Percentiles rank a stretch among this genome's conserved stretches.
Conservation (phyloP, 495 filamentous ascomycete species). For the Immersiella caudata region DNA sequence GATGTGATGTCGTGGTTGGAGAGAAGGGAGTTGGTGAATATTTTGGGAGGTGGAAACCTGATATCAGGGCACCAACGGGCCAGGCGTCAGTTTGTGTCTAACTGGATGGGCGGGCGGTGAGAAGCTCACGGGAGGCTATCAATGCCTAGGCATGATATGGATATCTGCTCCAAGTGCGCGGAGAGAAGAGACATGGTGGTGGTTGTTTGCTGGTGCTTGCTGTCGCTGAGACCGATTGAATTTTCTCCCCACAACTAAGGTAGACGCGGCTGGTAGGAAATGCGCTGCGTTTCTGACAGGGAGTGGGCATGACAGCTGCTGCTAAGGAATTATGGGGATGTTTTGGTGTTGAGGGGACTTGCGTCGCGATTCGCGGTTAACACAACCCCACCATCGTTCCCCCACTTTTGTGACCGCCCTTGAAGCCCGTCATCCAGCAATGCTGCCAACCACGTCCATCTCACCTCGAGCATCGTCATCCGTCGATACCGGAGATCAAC, state of each 20-base stretch:
- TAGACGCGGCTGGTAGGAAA: neutral
- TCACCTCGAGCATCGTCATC: neutral
- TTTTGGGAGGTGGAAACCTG: slow-evolving; percentile 88
- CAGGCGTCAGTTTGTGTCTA: slow-evolving; percentile 14
- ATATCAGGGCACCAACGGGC: neutral
- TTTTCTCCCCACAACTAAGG: neutral
- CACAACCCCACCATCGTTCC: neutral
- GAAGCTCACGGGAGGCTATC: slow-evolving; percentile 74
- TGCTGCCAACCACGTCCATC: neutral
- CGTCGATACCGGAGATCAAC: neutral
- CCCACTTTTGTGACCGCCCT: slow-evolving; percentile 4
- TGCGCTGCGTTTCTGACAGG: neutral
- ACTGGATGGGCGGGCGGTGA: neutral
- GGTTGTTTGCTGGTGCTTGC: neutral
- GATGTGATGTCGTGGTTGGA: slow-evolving; percentile 88
- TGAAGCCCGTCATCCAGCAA: neutral
- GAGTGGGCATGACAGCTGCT: neutral
- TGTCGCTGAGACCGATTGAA: neutral
- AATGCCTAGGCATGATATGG: slow-evolving; percentile 79
- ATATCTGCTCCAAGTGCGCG: slow-evolving; percentile 88
- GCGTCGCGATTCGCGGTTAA: neutral
- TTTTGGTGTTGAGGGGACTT: neutral
- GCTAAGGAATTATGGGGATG: neutral
- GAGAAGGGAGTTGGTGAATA: slow-evolving; percentile 93
- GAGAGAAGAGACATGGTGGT: slow-evolving; percentile 71